Conservation (phyloP, 768 basidiomycete genomes). For the Suillus discolor region DNA sequence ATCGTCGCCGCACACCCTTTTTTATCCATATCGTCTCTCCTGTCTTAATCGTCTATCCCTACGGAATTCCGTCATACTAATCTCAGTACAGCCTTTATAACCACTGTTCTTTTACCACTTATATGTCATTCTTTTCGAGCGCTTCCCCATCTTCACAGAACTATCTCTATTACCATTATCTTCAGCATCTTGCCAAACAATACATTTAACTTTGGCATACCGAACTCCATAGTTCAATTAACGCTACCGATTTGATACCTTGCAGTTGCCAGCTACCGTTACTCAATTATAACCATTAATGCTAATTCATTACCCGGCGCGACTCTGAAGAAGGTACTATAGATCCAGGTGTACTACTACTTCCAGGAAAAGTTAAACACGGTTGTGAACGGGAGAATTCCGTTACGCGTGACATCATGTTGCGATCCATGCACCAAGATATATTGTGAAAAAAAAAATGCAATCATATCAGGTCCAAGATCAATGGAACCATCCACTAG, state of each 20-base stretch:
- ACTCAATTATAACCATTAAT: conserved; percentile 4
- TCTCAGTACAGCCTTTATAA: conserved; percentile 18
- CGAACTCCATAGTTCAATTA: conserved; percentile 10
- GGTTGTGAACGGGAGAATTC: not conserved
- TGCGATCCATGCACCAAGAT: not conserved
- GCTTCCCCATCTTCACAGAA: conserved; percentile 9
- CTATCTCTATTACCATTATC: conserved; percentile 8
- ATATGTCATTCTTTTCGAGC: conserved; percentile 12
- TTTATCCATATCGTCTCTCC: conserved; percentile 8
- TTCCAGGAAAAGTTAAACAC: not conserved
- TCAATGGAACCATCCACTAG: not conserved
- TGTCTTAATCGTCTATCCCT: conserved; percentile 12
- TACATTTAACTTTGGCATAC: conserved; percentile 15
- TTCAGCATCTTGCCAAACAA: conserved; percentile 6
- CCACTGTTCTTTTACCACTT: conserved; percentile 13
- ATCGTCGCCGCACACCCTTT: conserved; percentile 2
- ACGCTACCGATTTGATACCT: conserved; percentile 13
- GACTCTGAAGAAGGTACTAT: conserved; percentile 4
- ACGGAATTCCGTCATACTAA: conserved; percentile 20
- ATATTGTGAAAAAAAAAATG: not conserved
- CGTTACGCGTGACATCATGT: not conserved
- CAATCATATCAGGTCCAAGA: not conserved
- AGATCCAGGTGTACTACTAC: not conserved
- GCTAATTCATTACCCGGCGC: conserved; percentile 12
- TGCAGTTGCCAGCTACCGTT: conserved; percentile 5